A percentile compares a stretch with the other conserved stretches of the same genome.
Conservation (phyloP, 192 early-diverging fungal species). For the Backusella tuberculispora region DNA sequence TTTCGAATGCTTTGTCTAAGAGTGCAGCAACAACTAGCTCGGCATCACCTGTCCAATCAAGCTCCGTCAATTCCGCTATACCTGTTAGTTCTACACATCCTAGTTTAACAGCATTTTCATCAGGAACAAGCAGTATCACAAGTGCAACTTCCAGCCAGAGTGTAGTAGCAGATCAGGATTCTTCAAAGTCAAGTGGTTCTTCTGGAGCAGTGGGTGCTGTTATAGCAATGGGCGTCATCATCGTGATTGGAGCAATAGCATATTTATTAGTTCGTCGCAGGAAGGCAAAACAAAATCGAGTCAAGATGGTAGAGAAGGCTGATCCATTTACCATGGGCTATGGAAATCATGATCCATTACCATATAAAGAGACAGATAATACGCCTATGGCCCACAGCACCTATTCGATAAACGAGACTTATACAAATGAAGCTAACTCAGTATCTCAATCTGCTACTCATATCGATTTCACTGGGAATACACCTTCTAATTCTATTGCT, state of each 20-base stretch:
- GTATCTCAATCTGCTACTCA: not conserved
- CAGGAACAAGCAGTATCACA: not conserved
- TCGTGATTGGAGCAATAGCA: constrained; percentile 24
- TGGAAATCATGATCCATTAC: constrained; percentile 23
- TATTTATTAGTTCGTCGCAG: constrained; percentile 29
- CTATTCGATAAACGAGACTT: not conserved
- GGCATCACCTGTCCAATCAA: not conserved
- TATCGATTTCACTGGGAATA: not conserved
- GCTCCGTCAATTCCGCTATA: not conserved
- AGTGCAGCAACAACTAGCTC: not conserved
- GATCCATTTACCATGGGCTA: constrained; percentile 41
- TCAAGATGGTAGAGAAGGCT: not conserved
- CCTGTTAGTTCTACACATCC: not conserved
- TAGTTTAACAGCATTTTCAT: not conserved
- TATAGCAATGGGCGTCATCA: constrained; percentile 27
- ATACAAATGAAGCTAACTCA: not conserved
- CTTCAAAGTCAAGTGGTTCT: constrained; percentile 21
- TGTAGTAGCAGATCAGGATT: not conserved
- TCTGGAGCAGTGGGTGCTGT: constrained; percentile 40
- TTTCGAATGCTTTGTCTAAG: not conserved
- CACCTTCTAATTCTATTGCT: not conserved
- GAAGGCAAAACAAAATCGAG: constrained; percentile 7
- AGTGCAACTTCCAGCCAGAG: not conserved
- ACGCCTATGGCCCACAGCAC: not conserved
- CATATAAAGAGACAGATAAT: constrained; percentile 6